Evolutionary conservation across 2,329 filamentous ascomycete genomes (phyloP), one percentile per base, ranked within the genome.

Genomic region (Cordyceps pruinosa): DNA sequence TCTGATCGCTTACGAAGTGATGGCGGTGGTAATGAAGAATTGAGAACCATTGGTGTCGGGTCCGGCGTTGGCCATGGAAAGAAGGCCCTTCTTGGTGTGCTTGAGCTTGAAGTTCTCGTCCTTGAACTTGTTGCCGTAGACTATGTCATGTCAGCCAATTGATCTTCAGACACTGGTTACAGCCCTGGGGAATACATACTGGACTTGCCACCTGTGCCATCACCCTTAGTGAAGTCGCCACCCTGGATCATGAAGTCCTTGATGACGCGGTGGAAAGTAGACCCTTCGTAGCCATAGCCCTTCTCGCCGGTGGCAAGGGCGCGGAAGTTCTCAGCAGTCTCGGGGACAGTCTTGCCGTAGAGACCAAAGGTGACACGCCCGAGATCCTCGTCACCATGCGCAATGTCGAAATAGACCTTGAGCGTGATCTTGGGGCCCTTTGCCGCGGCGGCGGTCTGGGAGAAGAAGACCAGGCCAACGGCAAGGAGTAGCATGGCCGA

Each of bases 61-160:
- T 73, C 89, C 89, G 60, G 88, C 83, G 76, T 92, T 92, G 74
- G 88, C 89, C 89, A 90, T 94, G 74, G 87, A 90, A 63, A 94
- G 78, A 52, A 90, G 77, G 68, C 89, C 89, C 74, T 85, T 87
- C 83, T 90, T 91, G 79, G 81, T 83, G 85, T 95, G 90, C 82
- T 91, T 92, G 70, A 93, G 82, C 86, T 94, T 93, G 83, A 95
- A 94, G 87, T 93, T 94, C 85, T 95, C 89, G 68, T 95, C 89
- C 63, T 83, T 75, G 77, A 94, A 94, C 76, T 89, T 89, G 66
- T 83, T 79, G 67, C 89, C 89, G 72, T 93, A 94, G 78, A 94
- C 84, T 86, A 61, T n/a, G 58, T n/a, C 26, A 28, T 25, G 50
- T 66, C 56, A 66, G 64, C 57, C 52, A 62, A 61, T 62, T 56